Base-by-base conservation (phyloP, 805 yeast species). In the Saturnispora diversa region DNA sequence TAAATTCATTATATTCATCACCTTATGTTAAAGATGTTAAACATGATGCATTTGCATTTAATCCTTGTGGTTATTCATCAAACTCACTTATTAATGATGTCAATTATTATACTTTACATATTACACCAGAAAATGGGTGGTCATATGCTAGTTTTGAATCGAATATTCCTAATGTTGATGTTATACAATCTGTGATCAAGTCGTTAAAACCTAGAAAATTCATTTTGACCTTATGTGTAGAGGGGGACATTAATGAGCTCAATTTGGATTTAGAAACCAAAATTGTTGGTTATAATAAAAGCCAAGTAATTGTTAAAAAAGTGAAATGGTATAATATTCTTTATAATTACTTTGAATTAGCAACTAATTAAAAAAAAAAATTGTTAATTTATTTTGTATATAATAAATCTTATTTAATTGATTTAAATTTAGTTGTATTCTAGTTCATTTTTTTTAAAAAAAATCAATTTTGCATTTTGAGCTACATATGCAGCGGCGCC, bases 81-180 rank as follows among this genome's bases (percentile, higher is more conserved):
- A 90, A 90, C 60, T 80, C 94, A 15, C 67, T 88, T 28, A 59
- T 82, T 33, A 67, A 75, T 33, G 73, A 69, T 31, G 69, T 72
- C 50, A 76, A 75, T 54, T 61, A 69, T 50, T 82, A 80, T 58
- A 90, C 97, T 7, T 68, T 88, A 44, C 97, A 92, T 58, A 84
- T 92, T 31, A 92, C 98, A 0, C 97, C 97, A 0, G 97, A 92
- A 58, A 58, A 68, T 17, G 95, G 90, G 27, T 90, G 94, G 86
- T 85, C 96, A 5, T 90, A 90, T 61, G 97, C 97, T 4, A 84
- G 95, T 8, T 92, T 92, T 60, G 97, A 92, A 59, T 78, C 96
- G 16, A 90, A 85, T 59, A 12, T 71, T 11, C 17, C 22, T 8
- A 25, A 38, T 4, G 3, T 30, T 1, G 13, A 33, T 3, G 40